A percentile compares a stretch with the other conserved stretches of the same genome.
Evolutionary conservation across 2,329 filamentous ascomycete species (phyloP).

Genomic region (Venturia pyrina): DNA sequence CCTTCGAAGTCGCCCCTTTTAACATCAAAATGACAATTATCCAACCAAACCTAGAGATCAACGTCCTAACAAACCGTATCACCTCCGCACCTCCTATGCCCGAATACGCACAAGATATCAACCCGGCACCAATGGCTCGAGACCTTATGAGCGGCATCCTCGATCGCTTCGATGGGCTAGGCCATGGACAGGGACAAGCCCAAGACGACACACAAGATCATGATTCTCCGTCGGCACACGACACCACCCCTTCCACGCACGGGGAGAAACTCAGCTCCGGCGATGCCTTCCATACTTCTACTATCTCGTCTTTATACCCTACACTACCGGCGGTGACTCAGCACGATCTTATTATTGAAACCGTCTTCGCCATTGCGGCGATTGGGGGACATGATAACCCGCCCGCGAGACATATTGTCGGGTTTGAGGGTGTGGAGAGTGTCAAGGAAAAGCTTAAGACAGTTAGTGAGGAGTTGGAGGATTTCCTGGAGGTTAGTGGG

Average conservation of each 20-base stretch:
- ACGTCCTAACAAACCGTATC: conserved; percentile 76
- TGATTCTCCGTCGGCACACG: conserved; percentile 20
- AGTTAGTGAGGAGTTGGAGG: conserved; percentile 89
- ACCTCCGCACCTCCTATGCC: conserved; percentile 70
- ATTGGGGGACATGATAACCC: conserved; percentile 96
- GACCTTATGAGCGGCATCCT: conserved; percentile 75
- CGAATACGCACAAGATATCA: conserved; percentile 57
- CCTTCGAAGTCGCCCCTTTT: conserved; percentile 91
- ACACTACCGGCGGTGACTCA: conserved; percentile 58
- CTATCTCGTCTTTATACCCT: conserved; percentile 61
- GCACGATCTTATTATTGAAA: conserved; percentile 72
- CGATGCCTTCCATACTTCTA: conserved; percentile 17
- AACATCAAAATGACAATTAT: conserved; percentile 95
- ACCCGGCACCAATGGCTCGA: conserved; percentile 69
- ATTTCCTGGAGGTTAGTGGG: conserved; percentile 84
- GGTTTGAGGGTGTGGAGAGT: conserved; percentile 72
- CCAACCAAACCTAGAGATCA: conserved; percentile 89
- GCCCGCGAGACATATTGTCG: conserved; percentile 86
- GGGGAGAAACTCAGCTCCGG: background rate
- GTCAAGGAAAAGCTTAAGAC: conserved; percentile 97
- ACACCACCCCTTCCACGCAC: background rate
- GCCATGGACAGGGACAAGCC: conserved; percentile 12
- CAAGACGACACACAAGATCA: conserved; percentile 40
- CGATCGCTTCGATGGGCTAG: conserved; percentile 58
- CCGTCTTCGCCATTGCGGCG: conserved; percentile 79